Conservation (phyloP, 345 rosid species). For the Hirschfeldia incana region DNA sequence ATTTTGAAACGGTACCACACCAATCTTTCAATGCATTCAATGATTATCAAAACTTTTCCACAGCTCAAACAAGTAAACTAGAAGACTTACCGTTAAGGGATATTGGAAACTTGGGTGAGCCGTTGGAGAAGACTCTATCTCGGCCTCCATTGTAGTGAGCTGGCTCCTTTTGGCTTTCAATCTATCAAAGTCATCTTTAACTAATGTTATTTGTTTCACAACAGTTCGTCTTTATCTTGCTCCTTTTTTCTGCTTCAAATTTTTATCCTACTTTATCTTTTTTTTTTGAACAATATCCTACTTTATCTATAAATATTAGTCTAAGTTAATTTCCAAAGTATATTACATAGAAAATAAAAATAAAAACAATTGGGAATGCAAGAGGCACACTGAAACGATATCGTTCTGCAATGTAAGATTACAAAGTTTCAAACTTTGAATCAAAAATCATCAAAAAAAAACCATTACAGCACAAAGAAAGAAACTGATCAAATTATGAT, state of each 20-base stretch:
- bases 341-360: not conserved
- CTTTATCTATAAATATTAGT: not conserved
- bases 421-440: too few species aligned
- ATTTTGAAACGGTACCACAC: too few species aligned
- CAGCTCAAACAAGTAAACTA: not conserved
- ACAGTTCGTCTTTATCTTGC: not conserved
- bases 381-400: too few species aligned
- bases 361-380: too few species aligned
- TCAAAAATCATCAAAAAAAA: too few species aligned
- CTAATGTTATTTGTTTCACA: not conserved
- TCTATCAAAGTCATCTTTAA: not conserved
- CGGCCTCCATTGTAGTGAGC: constrained; percentile 5
- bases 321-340: not conserved
- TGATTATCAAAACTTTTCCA: not conserved
- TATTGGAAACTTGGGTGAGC: not conserved
- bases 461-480: too few species aligned
- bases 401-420: too few species aligned
- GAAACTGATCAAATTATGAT: too few species aligned
- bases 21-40: too few species aligned
- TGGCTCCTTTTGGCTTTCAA: not conserved
- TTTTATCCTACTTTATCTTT: too few species aligned
- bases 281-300: not conserved
- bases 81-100: not conserved
- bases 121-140: not conserved
- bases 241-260: not conserved